These are phyloP conservation scores for Pleomassaria siparia DNA, from an alignment of 2,329 filamentous ascomycete species.

Conservation along the genomic window DNA sequence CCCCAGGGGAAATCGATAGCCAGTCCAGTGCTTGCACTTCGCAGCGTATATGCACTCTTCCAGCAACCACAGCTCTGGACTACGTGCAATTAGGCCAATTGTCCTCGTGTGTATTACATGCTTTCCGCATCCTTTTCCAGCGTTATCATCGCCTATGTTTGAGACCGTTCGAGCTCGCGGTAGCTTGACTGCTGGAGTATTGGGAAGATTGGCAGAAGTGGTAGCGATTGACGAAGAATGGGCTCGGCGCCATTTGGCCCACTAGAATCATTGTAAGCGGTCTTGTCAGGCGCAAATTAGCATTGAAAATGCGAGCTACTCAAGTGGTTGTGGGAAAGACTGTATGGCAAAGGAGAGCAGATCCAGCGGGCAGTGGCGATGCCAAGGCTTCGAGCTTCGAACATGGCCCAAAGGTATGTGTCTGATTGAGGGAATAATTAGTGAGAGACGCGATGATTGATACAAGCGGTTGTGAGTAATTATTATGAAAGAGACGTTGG, in stretches of 20 bases:
- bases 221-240: neutral
- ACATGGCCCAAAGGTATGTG: neutral
- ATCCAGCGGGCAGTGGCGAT: neutral
- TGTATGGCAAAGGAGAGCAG: neutral
- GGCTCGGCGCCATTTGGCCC: too few species aligned
- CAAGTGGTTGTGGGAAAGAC: neutral
- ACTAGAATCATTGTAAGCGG: too few species aligned
- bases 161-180: neutral
- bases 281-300: too few species aligned
- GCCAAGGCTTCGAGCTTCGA: neutral
- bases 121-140: neutral
- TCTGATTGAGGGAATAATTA: neutral
- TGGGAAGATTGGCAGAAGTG: neutral
- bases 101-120: conserved; percentile 3
- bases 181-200: neutral
- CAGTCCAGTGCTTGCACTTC: neutral
- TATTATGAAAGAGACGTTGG: neutral
- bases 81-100: conserved; percentile 9
- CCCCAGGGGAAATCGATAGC: neutral
- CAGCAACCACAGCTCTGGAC: conserved; percentile 7
- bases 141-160: neutral
- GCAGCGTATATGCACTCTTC: neutral
- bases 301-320: neutral
- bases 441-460: too few species aligned
- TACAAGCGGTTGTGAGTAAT: neutral